These are phyloP conservation scores for Paraurostyla sp. DNA, from an alignment of 73 alveolate species.

Conservation along the genomic window DNA sequence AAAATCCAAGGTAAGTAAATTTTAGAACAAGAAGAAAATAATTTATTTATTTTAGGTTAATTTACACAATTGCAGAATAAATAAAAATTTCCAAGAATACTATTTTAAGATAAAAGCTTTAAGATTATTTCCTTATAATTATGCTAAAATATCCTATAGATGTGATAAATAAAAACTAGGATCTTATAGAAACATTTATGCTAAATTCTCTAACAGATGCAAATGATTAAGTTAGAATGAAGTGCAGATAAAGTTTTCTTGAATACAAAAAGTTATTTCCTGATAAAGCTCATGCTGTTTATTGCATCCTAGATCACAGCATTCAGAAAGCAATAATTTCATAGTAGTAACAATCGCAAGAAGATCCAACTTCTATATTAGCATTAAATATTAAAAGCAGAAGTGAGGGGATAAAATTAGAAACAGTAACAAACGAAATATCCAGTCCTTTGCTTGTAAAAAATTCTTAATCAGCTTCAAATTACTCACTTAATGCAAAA, in stretches of 20 bases:
- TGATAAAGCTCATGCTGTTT: neutral
- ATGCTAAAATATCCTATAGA: neutral
- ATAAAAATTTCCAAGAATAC: neutral
- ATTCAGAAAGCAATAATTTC: neutral
- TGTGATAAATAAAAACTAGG: neutral
- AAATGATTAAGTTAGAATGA: neutral
- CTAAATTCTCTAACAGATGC: neutral
- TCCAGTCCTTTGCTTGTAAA: too few species aligned
- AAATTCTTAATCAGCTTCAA: too few species aligned
- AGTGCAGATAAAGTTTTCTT: neutral
- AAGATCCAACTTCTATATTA: neutral
- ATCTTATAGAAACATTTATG: neutral
- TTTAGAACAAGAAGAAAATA: neutral
- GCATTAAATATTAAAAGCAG: too few species aligned
- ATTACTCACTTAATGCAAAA: too few species aligned
- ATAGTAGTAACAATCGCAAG: neutral
- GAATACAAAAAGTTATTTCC: constrained; percentile 25
- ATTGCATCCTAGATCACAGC: neutral
- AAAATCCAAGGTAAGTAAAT: neutral
- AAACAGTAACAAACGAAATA: too few species aligned
- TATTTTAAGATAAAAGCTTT: neutral
- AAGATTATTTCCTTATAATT: neutral
- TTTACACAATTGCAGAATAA: neutral
- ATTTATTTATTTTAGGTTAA: neutral
- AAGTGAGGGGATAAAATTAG: too few species aligned